Percentiles rank a stretch among this genome's conserved stretches.
Evolutionary conservation across 164 flowering plant genomes (phyloP).

Genomic region (Malania oleifera): DNA sequence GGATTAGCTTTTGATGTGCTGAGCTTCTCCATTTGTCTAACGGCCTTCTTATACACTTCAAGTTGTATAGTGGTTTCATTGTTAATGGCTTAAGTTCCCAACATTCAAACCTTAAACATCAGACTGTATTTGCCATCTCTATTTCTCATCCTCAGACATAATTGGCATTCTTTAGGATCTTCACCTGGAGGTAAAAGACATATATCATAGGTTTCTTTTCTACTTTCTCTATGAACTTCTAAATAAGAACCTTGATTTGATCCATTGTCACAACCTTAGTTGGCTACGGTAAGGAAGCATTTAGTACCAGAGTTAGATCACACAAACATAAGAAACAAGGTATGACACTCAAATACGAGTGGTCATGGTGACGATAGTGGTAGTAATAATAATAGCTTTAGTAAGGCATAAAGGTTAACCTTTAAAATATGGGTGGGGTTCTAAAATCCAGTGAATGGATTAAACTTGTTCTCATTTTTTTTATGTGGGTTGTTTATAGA

Average conservation of each 20-base stretch:
- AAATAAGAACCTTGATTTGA: neutral
- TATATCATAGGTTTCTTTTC: constrained; percentile 2
- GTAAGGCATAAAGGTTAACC: too few species aligned
- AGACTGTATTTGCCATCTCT: constrained; percentile 8
- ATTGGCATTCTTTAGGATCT: constrained; percentile 5
- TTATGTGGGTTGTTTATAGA: constrained; percentile 88
- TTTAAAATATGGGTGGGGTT: constrained; percentile 86
- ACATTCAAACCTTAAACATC: constrained; percentile 1
- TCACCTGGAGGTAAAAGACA: constrained; percentile 6
- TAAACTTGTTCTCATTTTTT: constrained; percentile 88
- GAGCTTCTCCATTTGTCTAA: too few species aligned
- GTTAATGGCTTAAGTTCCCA: neutral
- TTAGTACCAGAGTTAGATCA: neutral
- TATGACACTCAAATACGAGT: too few species aligned
- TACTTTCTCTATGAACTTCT: neutral
- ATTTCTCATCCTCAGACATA: constrained; percentile 1
- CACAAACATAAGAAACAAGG: too few species aligned
- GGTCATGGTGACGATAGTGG: too few species aligned
- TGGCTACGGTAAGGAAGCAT: neutral
- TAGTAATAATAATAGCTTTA: too few species aligned
- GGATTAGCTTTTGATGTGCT: too few species aligned
- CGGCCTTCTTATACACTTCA: too few species aligned
- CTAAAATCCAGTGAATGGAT: constrained; percentile 94
- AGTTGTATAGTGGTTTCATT: too few species aligned
- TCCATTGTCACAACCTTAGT: neutral